Evolutionary conservation across 176 grass and related monocot genomes (phyloP), one percentile per base, ranked within the genome.

Genomic region (Thinopyrum elongatum): DNA sequence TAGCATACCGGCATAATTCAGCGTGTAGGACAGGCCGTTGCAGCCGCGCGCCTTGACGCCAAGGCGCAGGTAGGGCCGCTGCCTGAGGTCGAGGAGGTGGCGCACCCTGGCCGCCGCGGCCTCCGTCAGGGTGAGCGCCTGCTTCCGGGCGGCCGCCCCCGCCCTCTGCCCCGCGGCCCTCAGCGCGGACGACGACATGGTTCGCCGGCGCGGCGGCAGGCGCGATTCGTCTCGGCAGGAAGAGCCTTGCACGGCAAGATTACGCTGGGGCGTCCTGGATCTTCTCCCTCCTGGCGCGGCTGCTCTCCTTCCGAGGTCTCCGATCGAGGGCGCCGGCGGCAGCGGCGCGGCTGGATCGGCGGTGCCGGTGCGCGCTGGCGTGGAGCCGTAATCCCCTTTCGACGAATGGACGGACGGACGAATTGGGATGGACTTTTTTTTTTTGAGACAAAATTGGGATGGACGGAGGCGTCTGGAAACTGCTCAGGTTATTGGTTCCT

Each of bases 11-110:
- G 96, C 91, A n/a, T 95, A 95, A 86, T 98, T 95, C 21, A 98
- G 91, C 16, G 91, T 91, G 86, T 95, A 98, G 10, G 93, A 98
- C 75, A 98, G 87, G 69, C 93, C 96, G 38, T 98, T 98, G 87
- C 96, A 95, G 2, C 96, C 96, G 2, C 93, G 91, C 6, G 91
- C 86, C 44, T 94, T 95, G 63, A 98, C 92, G 11, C 92, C 96
- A n/a, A 98, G 88, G 2, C 79, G 82, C 42, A 98, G 92, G 51
- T 88, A 95, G 11, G 90, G 65, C 66, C 86, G 78, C 76, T 95
- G 92, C 61, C 96, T 89, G 46, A 92, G 77, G 83, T 38, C 92
- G 14, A 98, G 93, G 29, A 98, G 90, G 51, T 94, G 90, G 25
- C 78, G 86, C 64, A 98, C 87, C 79, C 96, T 85, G 35, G 81